These are phyloP conservation scores for Calonectria leucothoes DNA, from an alignment of 2,329 filamentous ascomycete genomes.

Conservation along the genomic window DNA sequence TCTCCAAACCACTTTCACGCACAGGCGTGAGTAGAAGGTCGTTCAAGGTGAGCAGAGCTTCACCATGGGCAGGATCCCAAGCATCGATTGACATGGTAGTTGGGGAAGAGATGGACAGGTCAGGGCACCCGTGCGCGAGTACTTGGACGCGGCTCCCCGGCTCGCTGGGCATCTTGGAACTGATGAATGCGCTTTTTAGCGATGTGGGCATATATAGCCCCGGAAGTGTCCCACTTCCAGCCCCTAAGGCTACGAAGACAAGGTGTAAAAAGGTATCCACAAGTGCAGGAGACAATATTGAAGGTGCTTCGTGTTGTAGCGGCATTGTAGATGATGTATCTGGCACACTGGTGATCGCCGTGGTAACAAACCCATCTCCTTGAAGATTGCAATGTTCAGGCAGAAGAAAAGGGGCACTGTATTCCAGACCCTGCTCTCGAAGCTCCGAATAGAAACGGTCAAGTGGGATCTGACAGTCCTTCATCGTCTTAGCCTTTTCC, in stretches of 20 bases:
- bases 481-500: background rate
- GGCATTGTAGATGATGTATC: constrained; percentile 60
- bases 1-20: constrained; percentile 43
- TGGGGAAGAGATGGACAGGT: constrained; percentile 36
- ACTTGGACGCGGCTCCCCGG: constrained; percentile 44
- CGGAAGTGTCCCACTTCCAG: constrained; percentile 42
- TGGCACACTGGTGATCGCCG: constrained; percentile 49
- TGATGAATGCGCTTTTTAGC: constrained; percentile 46
- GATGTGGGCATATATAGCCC: constrained; percentile 51
- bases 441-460: constrained; percentile 43
- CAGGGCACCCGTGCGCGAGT: constrained; percentile 39
- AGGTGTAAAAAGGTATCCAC: constrained; percentile 58
- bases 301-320: constrained; percentile 53
- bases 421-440: constrained; percentile 36
- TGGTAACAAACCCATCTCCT: constrained; percentile 22
- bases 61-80: constrained; percentile 38
- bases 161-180: constrained; percentile 32
- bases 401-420: constrained; percentile 38
- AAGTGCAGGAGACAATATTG: constrained; percentile 58
- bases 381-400: constrained; percentile 19
- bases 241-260: constrained; percentile 51
- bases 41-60: constrained; percentile 49
- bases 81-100: constrained; percentile 50
- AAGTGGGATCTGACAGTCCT: constrained; percentile 18
- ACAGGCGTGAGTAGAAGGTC: constrained; percentile 55